These are phyloP conservation scores for Notholithocarpus densiflorus DNA, from an alignment of 306 rosid genomes.

Conservation along the genomic window DNA sequence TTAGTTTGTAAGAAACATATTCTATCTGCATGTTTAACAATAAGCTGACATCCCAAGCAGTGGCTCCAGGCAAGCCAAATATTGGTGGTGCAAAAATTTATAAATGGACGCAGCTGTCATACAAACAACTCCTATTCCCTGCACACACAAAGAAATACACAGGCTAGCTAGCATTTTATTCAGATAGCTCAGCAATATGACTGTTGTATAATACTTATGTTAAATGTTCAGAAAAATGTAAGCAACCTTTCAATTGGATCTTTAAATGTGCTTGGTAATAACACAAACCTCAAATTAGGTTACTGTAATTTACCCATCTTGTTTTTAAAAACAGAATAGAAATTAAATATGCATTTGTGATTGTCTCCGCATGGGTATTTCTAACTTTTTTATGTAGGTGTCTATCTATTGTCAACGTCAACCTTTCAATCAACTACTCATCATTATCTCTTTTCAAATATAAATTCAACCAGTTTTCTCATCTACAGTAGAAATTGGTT, in stretches of 20 bases:
- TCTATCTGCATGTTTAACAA: slow-evolving; percentile 25
- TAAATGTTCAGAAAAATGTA: background rate
- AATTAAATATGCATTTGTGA: too few species aligned
- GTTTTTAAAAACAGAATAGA: too few species aligned
- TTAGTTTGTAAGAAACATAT: background rate
- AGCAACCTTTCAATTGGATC: slow-evolving; percentile 6
- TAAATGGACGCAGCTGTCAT: slow-evolving; percentile 78
- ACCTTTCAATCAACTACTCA: too few species aligned
- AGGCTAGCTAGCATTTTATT: slow-evolving; percentile 3
- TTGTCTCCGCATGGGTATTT: too few species aligned
- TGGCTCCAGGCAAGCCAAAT: slow-evolving; percentile 72
- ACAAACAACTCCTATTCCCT: slow-evolving; percentile 75
- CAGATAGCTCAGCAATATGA: slow-evolving; percentile 3
- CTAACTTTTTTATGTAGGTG: too few species aligned
- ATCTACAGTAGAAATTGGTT: too few species aligned
- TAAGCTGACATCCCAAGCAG: slow-evolving; percentile 74
- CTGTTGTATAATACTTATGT: background rate
- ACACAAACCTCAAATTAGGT: too few species aligned
- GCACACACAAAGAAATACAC: slow-evolving; percentile 17
- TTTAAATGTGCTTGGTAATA: too few species aligned
- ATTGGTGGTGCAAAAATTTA: slow-evolving; percentile 60
- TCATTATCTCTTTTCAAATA: too few species aligned
- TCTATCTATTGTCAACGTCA: too few species aligned
- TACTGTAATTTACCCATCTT: too few species aligned
- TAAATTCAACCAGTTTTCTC: too few species aligned